Base-by-base conservation (phyloP, 2,329 filamentous ascomycete species). In the Podosphaera leucotricha region DNA sequence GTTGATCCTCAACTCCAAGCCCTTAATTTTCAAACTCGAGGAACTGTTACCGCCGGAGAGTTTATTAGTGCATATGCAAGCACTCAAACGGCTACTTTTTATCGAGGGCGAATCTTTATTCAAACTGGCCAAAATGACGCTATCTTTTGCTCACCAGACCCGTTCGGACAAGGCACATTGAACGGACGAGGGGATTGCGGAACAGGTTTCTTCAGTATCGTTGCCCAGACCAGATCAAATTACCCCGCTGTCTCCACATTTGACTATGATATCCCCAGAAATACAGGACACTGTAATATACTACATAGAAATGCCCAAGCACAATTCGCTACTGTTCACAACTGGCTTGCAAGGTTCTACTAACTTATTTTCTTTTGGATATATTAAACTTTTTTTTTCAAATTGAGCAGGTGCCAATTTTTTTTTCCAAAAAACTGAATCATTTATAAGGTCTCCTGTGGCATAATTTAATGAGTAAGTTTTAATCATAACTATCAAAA, bases 111-210 rank as follows among this genome's bases (percentile, higher is more conserved):
- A 13, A 46, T 54, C 2, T 44, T 47, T 18, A 43, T 52, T 1
- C 35, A 47, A 6, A 50, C 52, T 6, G 51, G 49, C 1, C 37
- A 50, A 35, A 28, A 48, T 16, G 50, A 53, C 43, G 41, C 20
- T 11, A 36, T 48, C 6, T 49, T 49, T 37, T 51, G 51, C 40
- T 42, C 40, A 10, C 40, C 40, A 3, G 40, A 42, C 18, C 11
- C 22, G 10, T 30, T 42, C 18, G 40, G 40, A 28, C 40, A 13
- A n/a, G 40, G 40, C 3, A 42, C 40, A 13, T 19, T 42, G 18
- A 10, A 4, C 10, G 40, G 40, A 5, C 40, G 19, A 13, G 40
- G 40, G 2, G 28, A 42, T 15, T 42, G 40, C 18, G 40, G 40
- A 6, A 30, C 21, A 13, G 40, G 40, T 13, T 13, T 19, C 7